Percentiles rank a stretch among this genome's conserved stretches.
These are phyloP conservation scores for Penicillium sp. DNA, from an alignment of 2,329 filamentous ascomycete genomes.

Conservation along the genomic window DNA sequence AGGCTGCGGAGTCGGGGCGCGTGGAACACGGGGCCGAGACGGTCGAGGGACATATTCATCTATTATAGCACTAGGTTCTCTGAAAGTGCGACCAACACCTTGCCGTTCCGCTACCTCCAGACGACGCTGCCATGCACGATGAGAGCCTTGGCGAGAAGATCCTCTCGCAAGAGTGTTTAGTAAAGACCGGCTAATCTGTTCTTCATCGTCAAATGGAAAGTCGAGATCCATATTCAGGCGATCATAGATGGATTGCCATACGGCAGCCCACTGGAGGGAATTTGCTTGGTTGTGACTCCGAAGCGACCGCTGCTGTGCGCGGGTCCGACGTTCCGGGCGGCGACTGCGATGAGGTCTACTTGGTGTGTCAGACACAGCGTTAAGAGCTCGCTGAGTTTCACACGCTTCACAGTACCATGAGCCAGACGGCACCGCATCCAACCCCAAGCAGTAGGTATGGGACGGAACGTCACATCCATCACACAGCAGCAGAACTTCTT, in stretches of 20 bases:
- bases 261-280: slow-evolving; percentile 64
- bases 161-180: slow-evolving; percentile 15
- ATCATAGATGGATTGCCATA: slow-evolving; percentile 90
- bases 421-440: slow-evolving; percentile 70
- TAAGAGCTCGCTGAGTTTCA: slow-evolving; percentile 43
- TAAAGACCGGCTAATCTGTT: slow-evolving; percentile 36
- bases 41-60: slow-evolving; percentile 46
- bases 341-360: slow-evolving; percentile 27
- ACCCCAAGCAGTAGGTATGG: slow-evolving; percentile 86
- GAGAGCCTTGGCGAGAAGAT: slow-evolving; percentile 48
- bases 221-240: slow-evolving; percentile 73
- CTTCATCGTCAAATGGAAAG: slow-evolving; percentile 77
- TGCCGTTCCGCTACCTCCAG: slow-evolving; percentile 76
- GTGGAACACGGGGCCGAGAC: slow-evolving; percentile 35
- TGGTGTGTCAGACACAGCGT: slow-evolving; percentile 34
- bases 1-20: slow-evolving; percentile 50
- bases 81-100: slow-evolving; percentile 70
- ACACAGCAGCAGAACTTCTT: slow-evolving; percentile 82
- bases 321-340: slow-evolving; percentile 49
- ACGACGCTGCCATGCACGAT: slow-evolving; percentile 73
- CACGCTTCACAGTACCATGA: slow-evolving; percentile 93
- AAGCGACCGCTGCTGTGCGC: slow-evolving; percentile 41
- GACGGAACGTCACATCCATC: slow-evolving; percentile 86
- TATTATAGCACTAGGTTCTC: slow-evolving; percentile 61
- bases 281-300: slow-evolving; percentile 39